Evolutionary conservation across 2,329 filamentous ascomycete genomes (phyloP).

Genomic region (Ceratocystis cacaofunesta): DNA sequence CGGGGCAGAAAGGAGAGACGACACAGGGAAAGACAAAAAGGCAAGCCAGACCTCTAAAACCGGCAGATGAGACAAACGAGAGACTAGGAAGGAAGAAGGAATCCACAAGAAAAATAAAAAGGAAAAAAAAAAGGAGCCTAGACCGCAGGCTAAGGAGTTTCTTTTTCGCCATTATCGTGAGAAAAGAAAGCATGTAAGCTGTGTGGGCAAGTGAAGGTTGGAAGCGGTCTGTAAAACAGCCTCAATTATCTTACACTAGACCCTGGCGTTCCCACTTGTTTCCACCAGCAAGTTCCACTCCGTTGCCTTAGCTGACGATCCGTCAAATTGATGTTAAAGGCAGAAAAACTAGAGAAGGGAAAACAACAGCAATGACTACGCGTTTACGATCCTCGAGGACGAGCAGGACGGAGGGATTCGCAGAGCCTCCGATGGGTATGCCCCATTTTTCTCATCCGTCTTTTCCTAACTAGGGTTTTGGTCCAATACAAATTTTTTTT

Average conservation of each 20-base stretch:
- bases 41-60: background rate
- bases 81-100: background rate
- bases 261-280: background rate
- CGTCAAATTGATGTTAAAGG: background rate
- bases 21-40: background rate
- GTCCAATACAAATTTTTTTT: too few species aligned
- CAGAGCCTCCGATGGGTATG: background rate
- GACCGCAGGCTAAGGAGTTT: background rate
- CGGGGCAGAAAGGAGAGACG: background rate
- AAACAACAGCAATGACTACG: background rate
- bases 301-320: conserved; percentile 1
- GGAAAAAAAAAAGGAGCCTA: background rate
- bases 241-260: background rate
- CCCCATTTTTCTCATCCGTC: background rate
- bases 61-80: background rate
- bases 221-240: conserved; percentile 3
- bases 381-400: too few species aligned
- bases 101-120: background rate
- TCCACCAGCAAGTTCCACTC: conserved; percentile 3
- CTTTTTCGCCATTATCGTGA: too few species aligned
- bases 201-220: background rate
- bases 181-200: too few species aligned
- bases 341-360: background rate
- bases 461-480: background rate
- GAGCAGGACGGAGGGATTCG: background rate